Evolutionary conservation across 768 basidiomycete species (phyloP), one percentile per base, ranked within the genome.

Genomic region (Coprinopsis marcescibilis): DNA sequence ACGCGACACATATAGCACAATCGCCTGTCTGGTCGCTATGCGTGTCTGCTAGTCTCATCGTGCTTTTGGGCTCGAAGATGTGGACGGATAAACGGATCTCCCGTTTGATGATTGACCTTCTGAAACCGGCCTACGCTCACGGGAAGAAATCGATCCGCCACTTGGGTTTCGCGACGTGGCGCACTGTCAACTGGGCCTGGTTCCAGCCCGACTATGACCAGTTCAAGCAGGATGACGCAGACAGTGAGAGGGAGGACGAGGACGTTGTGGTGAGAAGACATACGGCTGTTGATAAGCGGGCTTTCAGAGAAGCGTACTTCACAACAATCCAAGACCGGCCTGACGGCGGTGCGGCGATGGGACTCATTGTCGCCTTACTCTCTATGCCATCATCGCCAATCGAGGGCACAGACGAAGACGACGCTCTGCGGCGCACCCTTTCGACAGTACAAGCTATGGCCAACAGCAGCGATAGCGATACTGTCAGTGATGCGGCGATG

Each of bases 11-110:
- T 50, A 75, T 75, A 6, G 83, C 85, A 1, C 82, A 88, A 55
- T 85, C 86, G 1, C 86, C 89, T 7, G 80, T 84, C 1, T 90
- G 89, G 89, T 81, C 76, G 3, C 67, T 87, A 44, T 76, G 75
- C 49, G 81, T 88, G 25, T 65, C 89, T 1, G 78, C 82, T 0
- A 71, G 72, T 50, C 64, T 89, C 43, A 69, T 86, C 37, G 78
- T 83, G 30, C 66, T 90, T n/a, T 69, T 86, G 2, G 77, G 83
- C 1, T 72, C 81, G 2, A 65, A 65, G 2, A 63, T 84, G 19
- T 77, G 64, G 49, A 66, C 68, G 29, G 68, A 77, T 45, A 45
- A 57, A 25, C 67, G 67, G 39, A 59, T 78, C 17, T 69, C 69
- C 26, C 70, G 75, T 11, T 64, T 67, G 21, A 58, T 85, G 14